A percentile compares a stretch with the other conserved stretches of the same genome.
Evolutionary conservation across 805 yeast genomes (phyloP).

Genomic region (Saturnispora zaruensis): DNA sequence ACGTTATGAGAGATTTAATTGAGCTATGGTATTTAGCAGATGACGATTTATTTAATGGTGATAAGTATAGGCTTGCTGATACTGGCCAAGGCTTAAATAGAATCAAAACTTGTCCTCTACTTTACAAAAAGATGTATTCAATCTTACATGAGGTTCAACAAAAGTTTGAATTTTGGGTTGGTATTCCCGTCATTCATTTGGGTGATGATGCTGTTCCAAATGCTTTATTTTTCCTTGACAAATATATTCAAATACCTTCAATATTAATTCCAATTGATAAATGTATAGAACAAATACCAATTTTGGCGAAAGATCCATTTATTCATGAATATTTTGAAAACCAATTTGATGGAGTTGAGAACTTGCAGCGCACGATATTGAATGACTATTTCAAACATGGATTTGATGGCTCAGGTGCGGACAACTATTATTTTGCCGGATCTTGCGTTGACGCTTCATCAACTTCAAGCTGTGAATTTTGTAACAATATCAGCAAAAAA

Average conservation of each 20-base stretch:
- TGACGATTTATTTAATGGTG: conserved; percentile 52
- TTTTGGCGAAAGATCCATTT: conserved; percentile 40
- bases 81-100: conserved; percentile 81
- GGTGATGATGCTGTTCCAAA: conserved; percentile 84
- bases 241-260: conserved; percentile 72
- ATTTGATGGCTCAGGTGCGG: conserved; percentile 77
- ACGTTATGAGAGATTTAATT: conserved; percentile 71
- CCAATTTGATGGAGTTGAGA: conserved; percentile 49
- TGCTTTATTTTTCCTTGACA: conserved; percentile 70
- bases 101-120: conserved; percentile 62
- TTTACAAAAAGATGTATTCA: conserved; percentile 62
- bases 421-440: conserved; percentile 76
- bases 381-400: conserved; percentile 50
- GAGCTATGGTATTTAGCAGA: conserved; percentile 73
- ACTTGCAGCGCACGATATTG: conserved; percentile 40
- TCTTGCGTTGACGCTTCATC: conserved; percentile 77
- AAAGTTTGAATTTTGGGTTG: conserved; percentile 62
- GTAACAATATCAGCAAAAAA: conserved; percentile 60
- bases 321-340: conserved; percentile 42
- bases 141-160: conserved; percentile 60
- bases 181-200: conserved; percentile 69
- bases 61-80: conserved; percentile 49
- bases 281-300: conserved; percentile 47
- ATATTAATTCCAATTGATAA: conserved; percentile 66
- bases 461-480: conserved; percentile 79